Conservation (phyloP, 2,329 filamentous ascomycete species). For the Aureobasidium lini region DNA sequence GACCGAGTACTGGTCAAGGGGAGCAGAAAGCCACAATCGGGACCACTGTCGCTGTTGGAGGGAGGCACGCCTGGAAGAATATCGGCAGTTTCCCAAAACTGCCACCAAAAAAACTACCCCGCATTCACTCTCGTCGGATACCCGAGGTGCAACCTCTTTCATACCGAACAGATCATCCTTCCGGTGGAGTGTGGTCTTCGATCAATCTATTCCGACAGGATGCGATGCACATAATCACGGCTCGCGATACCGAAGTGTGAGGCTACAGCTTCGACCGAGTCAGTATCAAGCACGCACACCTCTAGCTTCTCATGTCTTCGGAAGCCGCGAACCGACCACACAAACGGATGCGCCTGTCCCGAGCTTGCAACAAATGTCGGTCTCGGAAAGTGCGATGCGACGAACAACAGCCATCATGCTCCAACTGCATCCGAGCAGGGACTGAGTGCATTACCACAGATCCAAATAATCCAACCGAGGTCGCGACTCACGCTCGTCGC, state of each 20-base stretch:
- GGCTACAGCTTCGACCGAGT: neutral
- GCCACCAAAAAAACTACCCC: too few relatives aligned
- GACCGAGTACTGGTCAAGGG: too few relatives aligned
- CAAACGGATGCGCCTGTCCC: conserved; percentile 16
- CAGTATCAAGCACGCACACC: too few relatives aligned
- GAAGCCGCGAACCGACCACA: neutral
- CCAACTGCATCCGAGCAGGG: conserved; percentile 5
- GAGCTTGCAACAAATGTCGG: conserved; percentile 17
- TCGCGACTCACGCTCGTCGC: neutral
- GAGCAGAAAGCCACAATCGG: too few relatives aligned
- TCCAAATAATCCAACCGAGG: neutral
- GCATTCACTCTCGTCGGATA: too few relatives aligned
- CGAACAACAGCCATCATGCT: conserved; percentile 16
- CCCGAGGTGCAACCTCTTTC: too few relatives aligned
- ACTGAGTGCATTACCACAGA: conserved; percentile 15
- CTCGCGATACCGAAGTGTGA: neutral
- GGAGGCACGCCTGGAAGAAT: too few relatives aligned
- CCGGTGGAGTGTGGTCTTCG: neutral
- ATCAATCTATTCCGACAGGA: neutral
- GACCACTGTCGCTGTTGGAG: too few relatives aligned
- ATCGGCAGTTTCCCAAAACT: too few relatives aligned
- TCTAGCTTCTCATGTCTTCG: neutral
- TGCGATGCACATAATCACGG: neutral
- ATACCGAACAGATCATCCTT: neutral
- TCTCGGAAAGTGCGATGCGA: conserved; percentile 17